These are phyloP conservation scores for Hymenoscyphus linearis DNA, from an alignment of 2,329 filamentous ascomycete species.

Conservation along the genomic window DNA sequence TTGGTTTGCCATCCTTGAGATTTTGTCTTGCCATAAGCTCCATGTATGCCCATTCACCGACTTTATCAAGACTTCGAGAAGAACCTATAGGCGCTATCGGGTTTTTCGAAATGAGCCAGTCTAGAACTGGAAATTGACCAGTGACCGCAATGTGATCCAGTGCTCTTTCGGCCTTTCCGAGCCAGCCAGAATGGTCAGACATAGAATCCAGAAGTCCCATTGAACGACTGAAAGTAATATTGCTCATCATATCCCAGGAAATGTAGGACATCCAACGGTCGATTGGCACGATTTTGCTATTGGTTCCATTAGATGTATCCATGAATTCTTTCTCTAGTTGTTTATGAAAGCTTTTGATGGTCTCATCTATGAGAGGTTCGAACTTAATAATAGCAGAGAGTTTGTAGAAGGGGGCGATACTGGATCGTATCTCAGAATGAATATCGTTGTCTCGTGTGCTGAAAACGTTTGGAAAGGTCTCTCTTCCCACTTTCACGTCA, in stretches of 20 bases:
- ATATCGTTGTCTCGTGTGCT: conserved; percentile 11
- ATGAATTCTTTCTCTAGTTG: conserved; percentile 34
- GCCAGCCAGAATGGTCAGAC: conserved; percentile 33
- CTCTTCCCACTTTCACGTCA: conserved; percentile 14
- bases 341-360: conserved; percentile 35
- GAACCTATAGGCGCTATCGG: conserved; percentile 13
- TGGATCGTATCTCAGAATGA: conserved; percentile 8
- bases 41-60: conserved; percentile 13
- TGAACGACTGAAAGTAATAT: conserved; percentile 36
- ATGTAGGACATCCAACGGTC: conserved; percentile 37
- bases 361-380: conserved; percentile 34
- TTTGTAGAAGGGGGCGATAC: not conserved
- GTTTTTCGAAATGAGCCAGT: conserved; percentile 21
- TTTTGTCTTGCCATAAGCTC: conserved; percentile 10
- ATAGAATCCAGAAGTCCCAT: conserved; percentile 36
- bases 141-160: conserved; percentile 17
- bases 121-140: conserved; percentile 21
- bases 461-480: conserved; percentile 21
- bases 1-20: not conserved
- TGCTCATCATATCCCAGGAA: conserved; percentile 37
- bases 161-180: conserved; percentile 24
- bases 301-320: not conserved
- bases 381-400: conserved; percentile 3
- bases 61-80: conserved; percentile 32
- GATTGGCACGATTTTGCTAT: conserved; percentile 32